Evolutionary conservation across 1,139 yeast species (phyloP).

Genomic region (Suhomyces taliae): DNA sequence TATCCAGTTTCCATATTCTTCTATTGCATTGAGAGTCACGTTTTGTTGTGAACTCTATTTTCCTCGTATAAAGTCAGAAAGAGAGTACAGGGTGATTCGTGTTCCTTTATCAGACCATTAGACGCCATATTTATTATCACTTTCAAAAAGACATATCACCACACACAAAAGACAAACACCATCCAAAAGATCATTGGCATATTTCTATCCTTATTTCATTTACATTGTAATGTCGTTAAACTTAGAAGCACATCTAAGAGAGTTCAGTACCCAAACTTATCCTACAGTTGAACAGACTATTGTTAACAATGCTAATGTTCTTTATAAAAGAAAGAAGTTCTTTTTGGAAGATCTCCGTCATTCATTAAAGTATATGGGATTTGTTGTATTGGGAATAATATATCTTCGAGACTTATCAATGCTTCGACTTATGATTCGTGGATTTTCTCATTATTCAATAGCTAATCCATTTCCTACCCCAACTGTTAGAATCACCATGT

Average conservation of each 20-base stretch:
- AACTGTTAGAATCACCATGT: slow-evolving; percentile 14
- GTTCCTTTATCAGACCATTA: too few relatives aligned
- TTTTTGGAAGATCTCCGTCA: slow-evolving; percentile 38
- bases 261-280: slow-evolving; percentile 30
- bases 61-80: too few relatives aligned
- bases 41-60: too few relatives aligned
- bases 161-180: too few relatives aligned
- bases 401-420: slow-evolving; percentile 41
- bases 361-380: slow-evolving; percentile 30
- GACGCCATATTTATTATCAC: too few relatives aligned
- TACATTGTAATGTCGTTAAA: slow-evolving; percentile 6
- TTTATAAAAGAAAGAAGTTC: slow-evolving; percentile 41
- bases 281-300: slow-evolving; percentile 43
- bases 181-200: too few relatives aligned
- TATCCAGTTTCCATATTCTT: too few relatives aligned
- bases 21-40: too few relatives aligned
- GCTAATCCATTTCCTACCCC: slow-evolving; percentile 27
- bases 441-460: slow-evolving; percentile 30
- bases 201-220: neutral
- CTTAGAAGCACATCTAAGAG: slow-evolving; percentile 26
- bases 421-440: slow-evolving; percentile 27
- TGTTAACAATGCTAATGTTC: slow-evolving; percentile 33
- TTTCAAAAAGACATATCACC: too few relatives aligned
- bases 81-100: too few relatives aligned
- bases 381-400: slow-evolving; percentile 28